These are phyloP conservation scores for Annona cherimola DNA, from an alignment of 164 flowering plant genomes.

Conservation along the genomic window DNA sequence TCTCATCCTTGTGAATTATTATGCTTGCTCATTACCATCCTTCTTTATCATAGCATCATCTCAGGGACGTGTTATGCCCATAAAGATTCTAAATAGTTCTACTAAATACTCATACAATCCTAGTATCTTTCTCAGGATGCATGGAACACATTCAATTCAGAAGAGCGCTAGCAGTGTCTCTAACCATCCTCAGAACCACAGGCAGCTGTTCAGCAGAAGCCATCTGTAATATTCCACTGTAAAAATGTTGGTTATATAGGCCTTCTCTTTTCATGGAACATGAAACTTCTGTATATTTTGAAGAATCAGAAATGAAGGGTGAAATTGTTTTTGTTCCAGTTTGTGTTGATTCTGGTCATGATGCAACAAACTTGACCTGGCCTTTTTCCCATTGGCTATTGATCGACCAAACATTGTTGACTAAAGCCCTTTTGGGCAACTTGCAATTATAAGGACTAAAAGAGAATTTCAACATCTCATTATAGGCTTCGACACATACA, in stretches of 20 bases:
- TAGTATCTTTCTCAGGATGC: constrained; percentile 19
- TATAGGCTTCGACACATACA: too few relatives aligned
- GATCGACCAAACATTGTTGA: too few relatives aligned
- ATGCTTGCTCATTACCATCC: neutral
- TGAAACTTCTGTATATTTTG: neutral
- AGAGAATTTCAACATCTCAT: too few relatives aligned
- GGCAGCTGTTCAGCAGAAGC: neutral
- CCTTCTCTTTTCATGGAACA: neutral
- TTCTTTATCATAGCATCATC: neutral
- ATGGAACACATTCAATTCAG: constrained; percentile 26
- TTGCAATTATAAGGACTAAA: too few relatives aligned
- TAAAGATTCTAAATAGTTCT: neutral
- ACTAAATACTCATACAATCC: neutral
- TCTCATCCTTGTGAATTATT: neutral
- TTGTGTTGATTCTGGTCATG: neutral
- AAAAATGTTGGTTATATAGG: neutral
- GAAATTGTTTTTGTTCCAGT: neutral
- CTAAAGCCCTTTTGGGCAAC: too few relatives aligned
- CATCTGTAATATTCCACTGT: neutral
- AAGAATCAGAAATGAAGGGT: neutral
- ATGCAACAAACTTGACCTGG: neutral
- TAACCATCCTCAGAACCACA: neutral
- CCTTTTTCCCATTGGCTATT: neutral
- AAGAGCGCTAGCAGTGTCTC: constrained; percentile 10
- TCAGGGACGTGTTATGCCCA: neutral